Evolutionary conservation across 768 basidiomycete genomes (phyloP).

Genomic region (Dendrothele bispora): DNA sequence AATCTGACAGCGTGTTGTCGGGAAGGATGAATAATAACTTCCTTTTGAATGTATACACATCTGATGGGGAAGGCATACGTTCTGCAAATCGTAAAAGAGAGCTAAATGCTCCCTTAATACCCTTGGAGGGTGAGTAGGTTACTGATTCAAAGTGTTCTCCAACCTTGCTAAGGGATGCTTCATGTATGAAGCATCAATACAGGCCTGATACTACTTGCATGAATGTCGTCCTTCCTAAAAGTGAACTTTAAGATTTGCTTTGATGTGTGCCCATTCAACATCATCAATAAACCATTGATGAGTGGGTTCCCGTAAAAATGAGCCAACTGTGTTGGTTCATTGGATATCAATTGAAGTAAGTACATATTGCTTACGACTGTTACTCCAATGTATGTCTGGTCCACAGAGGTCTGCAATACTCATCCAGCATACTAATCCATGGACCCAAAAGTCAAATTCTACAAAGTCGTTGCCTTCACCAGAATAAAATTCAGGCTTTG

Average conservation of each 20-base stretch:
- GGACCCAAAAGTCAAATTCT: neutral
- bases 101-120: neutral
- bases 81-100: neutral
- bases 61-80: neutral
- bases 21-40: neutral
- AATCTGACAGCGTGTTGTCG: neutral
- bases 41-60: conserved; percentile 1
- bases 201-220: conserved; percentile 4
- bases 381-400: neutral
- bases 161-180: neutral
- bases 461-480: neutral
- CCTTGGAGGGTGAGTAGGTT: neutral
- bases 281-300: neutral
- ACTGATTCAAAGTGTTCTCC: neutral
- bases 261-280: neutral
- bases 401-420: conserved; percentile 2
- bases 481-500: neutral
- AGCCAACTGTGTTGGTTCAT: neutral
- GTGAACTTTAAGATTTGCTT: no score
- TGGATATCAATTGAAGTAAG: neutral
- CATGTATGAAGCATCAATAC: neutral
- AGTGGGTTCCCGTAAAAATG: neutral
- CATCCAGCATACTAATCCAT: neutral
- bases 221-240: conserved; percentile 3
- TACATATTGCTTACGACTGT: neutral